These are phyloP conservation scores for Russula foetens DNA, from an alignment of 768 basidiomycete species.

Conservation along the genomic window DNA sequence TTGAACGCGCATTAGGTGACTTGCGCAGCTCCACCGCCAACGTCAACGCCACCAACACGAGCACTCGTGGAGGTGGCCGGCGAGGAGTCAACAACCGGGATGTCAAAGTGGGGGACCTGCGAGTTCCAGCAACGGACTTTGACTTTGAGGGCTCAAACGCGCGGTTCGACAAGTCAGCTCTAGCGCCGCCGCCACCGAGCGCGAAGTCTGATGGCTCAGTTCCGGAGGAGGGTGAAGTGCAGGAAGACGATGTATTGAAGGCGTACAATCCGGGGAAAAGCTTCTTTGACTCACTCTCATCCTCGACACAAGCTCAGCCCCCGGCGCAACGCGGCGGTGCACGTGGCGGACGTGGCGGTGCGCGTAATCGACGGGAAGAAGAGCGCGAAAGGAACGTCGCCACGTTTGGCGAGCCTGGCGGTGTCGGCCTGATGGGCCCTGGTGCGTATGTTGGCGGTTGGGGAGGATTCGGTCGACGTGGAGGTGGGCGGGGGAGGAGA, in stretches of 20 bases:
- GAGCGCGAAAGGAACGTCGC: constrained; percentile 79
- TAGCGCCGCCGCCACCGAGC: constrained; percentile 25
- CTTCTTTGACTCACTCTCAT: constrained; percentile 69
- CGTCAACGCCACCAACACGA: constrained; percentile 23
- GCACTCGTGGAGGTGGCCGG: constrained; percentile 32
- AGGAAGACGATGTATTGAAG: constrained; percentile 29
- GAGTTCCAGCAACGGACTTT: constrained; percentile 69
- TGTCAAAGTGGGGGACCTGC: constrained; percentile 31
- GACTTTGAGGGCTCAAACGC: constrained; percentile 75
- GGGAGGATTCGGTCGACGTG: constrained; percentile 57
- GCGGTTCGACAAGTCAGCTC: constrained; percentile 68
- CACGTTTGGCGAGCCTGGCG: constrained; percentile 82
- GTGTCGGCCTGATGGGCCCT: constrained; percentile 68
- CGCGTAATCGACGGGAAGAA: constrained; percentile 68
- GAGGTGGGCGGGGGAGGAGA: constrained; percentile 36
- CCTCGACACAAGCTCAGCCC: constrained; percentile 35
- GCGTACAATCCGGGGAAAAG: constrained; percentile 75
- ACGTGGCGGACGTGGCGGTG: constrained; percentile 41
- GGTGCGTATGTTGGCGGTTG: constrained; percentile 74
- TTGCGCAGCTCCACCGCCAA: constrained; percentile 32
- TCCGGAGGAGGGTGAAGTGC: constrained; percentile 29
- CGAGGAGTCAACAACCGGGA: constrained; percentile 16
- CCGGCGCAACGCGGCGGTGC: constrained; percentile 34
- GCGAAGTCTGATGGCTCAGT: constrained; percentile 25
- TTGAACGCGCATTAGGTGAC: constrained; percentile 51